Base-by-base conservation (phyloP, 305 asterid species). In the Solanum aculeatissimum region DNA sequence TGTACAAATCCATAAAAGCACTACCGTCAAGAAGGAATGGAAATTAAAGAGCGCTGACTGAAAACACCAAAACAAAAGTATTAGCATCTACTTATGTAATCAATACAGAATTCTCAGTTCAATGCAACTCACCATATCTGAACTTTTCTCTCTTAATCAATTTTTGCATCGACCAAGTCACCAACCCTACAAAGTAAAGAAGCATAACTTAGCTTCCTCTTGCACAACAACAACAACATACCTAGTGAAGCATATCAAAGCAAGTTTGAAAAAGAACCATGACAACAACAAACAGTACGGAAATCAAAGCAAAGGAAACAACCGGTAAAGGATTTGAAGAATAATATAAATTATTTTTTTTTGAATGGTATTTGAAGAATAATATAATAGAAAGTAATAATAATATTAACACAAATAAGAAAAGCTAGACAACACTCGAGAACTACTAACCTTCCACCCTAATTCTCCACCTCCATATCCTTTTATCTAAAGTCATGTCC, bases 1-100 rank as follows among this genome's bases (percentile, higher is more conserved):
- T 65, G 97, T 90, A 89, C 97, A 95, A 83, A 95, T 91, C 89
- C 95, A 96, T 51, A 95, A 90, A 88, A 94, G 88, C 89, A 94
- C 98, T 23, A 93, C 98, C 19, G 96, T 94, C 82, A 95, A 92
- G 90, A 95, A 95, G 1, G 98, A 95, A 87, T 94, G 98, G 91
- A 94, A 94, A 89, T 95, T 95, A 94, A 95, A 95, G 14, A 95
- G 95, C 7, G 98, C 98, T 11, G 98, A 95, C 98, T 95, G 97
- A 86, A 88, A 90, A 87, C 32, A 77, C 84, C 27, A 21, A 42
- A 60, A 84, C 57, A 63, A 43, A 83, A 32, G 21, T 68, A 69
- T 83, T 74, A 83, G 81, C 19, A 10, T 62, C 55, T 81, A 81
- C 45, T 68, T 77, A 51, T 1, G n/a, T 23, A 47, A n/a, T 53